Percentiles rank a stretch among this genome's conserved stretches.
Conservation (phyloP, 2,329 filamentous ascomycete genomes). For the Colletotrichum somersetense region DNA sequence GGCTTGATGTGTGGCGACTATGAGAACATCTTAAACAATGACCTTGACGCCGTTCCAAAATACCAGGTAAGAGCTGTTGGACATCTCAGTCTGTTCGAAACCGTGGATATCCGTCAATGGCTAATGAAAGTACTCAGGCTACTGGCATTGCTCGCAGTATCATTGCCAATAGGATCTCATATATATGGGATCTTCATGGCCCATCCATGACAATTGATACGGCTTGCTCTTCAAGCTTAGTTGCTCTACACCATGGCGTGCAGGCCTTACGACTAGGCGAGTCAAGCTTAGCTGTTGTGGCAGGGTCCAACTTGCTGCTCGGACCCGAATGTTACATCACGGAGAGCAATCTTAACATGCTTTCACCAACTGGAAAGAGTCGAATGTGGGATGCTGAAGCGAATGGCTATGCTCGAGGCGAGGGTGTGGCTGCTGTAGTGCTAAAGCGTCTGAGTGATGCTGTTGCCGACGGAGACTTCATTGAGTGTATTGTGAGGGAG, state of each 20-base stretch:
- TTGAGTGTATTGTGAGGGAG: slow-evolving; percentile 44
- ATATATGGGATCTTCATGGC: slow-evolving; percentile 54
- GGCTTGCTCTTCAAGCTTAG: slow-evolving; percentile 57
- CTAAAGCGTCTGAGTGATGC: slow-evolving; percentile 61
- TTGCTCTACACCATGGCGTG: slow-evolving; percentile 57
- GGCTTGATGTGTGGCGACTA: slow-evolving; percentile 47
- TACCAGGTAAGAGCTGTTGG: slow-evolving; percentile 27
- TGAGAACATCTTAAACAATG: slow-evolving; percentile 43
- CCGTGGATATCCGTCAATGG: background rate
- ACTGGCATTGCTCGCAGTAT: slow-evolving; percentile 51
- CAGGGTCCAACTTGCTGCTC: slow-evolving; percentile 45
- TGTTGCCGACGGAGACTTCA: slow-evolving; percentile 48
- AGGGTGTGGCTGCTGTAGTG: slow-evolving; percentile 61
- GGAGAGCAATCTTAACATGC: slow-evolving; percentile 48
- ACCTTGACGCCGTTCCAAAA: slow-evolving; percentile 44
- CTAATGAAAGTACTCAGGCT: slow-evolving; percentile 37
- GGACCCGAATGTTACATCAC: slow-evolving; percentile 14
- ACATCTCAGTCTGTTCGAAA: background rate
- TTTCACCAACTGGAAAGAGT: slow-evolving; percentile 52
- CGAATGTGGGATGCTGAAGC: slow-evolving; percentile 58
- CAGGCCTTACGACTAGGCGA: slow-evolving; percentile 52
- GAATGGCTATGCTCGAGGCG: slow-evolving; percentile 65
- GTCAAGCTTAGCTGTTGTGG: slow-evolving; percentile 46
- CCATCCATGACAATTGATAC: slow-evolving; percentile 59
- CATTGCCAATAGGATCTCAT: slow-evolving; percentile 55